Evolutionary conservation across 169 alveolate species (phyloP).

Genomic region (Cryptosporidium ryanae): DNA sequence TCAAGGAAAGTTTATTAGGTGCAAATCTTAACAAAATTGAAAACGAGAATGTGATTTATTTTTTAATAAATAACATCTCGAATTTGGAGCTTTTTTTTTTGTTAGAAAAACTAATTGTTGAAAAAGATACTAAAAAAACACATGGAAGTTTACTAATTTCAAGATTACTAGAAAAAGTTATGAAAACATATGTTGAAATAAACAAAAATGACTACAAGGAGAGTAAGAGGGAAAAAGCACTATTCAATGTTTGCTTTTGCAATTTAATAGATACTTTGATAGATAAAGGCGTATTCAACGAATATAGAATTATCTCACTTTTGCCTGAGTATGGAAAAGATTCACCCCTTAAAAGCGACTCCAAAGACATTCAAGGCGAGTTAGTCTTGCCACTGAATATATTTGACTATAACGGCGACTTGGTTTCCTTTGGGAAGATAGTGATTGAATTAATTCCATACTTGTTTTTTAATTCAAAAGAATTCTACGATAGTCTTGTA

Average conservation of each 20-base stretch:
- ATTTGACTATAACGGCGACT: neutral
- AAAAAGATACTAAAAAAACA: neutral
- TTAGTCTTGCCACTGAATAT: conserved; percentile 24
- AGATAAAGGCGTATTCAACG: neutral
- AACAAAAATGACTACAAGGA: neutral
- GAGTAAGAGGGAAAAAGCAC: neutral
- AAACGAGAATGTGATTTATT: neutral
- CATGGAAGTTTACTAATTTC: neutral
- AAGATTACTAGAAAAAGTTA: neutral
- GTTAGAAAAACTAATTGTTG: neutral
- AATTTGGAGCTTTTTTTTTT: neutral
- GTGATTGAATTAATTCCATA: conserved; percentile 30
- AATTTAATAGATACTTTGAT: conserved; percentile 5
- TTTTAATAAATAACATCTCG: conserved; percentile 8
- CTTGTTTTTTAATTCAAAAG: neutral
- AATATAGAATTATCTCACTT: neutral
- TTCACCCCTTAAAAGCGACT: neutral
- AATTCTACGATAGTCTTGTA: neutral
- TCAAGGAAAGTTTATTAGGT: neutral
- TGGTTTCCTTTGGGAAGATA: neutral
- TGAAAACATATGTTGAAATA: neutral
- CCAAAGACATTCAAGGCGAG: neutral
- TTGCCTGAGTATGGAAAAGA: neutral
- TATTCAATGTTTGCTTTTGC: conserved; percentile 6
- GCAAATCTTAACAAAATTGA: neutral